These are phyloP conservation scores for Sugiyamaella marilandica DNA, from an alignment of 805 yeast genomes.

Conservation along the genomic window DNA sequence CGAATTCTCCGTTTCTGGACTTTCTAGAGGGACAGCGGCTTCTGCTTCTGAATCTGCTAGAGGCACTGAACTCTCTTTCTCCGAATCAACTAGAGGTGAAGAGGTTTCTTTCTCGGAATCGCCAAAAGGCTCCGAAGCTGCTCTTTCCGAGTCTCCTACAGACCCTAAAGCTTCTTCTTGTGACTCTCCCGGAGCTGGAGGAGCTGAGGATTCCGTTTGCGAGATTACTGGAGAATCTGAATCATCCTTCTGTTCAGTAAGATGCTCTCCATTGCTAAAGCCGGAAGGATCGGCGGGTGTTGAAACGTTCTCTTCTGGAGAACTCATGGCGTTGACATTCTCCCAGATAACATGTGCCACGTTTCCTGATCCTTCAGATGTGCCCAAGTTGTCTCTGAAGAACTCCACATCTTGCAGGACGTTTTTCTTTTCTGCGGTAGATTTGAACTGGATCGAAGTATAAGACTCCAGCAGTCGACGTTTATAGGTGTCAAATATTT, in stretches of 20 bases:
- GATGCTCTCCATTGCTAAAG: not conserved
- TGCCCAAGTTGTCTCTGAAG: slow-evolving; percentile 56
- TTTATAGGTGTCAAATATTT: slow-evolving; percentile 50
- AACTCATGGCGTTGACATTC: slow-evolving; percentile 19
- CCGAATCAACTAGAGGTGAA: no score
- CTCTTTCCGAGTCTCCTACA: no score
- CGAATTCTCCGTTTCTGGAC: not conserved
- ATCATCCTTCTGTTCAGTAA: no score
- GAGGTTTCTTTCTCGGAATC: no score
- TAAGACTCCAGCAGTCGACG: slow-evolving; percentile 49
- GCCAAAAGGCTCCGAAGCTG: no score
- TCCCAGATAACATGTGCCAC: slow-evolving; percentile 19
- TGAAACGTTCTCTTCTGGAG: slow-evolving; percentile 12
- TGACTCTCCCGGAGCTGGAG: no score
- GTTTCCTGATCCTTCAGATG: slow-evolving; percentile 36
- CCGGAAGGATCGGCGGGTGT: not conserved
- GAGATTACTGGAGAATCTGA: not conserved
- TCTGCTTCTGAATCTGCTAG: no score
- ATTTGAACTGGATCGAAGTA: slow-evolving; percentile 36
- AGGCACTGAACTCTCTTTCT: no score
- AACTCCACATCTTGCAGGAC: slow-evolving; percentile 58
- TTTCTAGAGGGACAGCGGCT: no score
- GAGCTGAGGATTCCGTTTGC: not conserved
- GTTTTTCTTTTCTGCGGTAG: slow-evolving; percentile 35
- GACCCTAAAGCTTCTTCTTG: no score